A percentile compares a stretch with the other conserved stretches of the same genome.
These are phyloP conservation scores for Yarrowia yakushimensis DNA, from an alignment of 805 yeast species.

Conservation along the genomic window DNA sequence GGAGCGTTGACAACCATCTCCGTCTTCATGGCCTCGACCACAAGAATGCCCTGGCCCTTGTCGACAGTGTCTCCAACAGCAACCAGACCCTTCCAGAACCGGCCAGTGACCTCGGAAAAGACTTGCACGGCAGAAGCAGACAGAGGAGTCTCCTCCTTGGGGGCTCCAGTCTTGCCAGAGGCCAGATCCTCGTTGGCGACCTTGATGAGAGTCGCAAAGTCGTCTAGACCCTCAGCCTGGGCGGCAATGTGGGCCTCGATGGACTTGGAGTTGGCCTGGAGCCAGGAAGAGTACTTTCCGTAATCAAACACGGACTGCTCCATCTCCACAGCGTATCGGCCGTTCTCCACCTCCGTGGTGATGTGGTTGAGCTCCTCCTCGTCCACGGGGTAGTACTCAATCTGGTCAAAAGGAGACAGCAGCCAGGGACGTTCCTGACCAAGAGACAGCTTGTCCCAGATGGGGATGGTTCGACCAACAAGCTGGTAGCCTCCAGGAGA, in stretches of 20 bases:
- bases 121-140: constrained; percentile 70
- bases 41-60: constrained; percentile 74
- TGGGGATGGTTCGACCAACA: constrained; percentile 94
- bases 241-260: constrained; percentile 60
- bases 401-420: constrained; percentile 86
- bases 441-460: constrained; percentile 90
- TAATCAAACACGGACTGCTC: constrained; percentile 80
- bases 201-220: constrained; percentile 79
- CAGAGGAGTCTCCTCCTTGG: constrained; percentile 35
- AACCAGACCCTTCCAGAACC: constrained; percentile 89
- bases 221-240: constrained; percentile 82
- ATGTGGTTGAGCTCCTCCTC: constrained; percentile 75
- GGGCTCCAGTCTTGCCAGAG: constrained; percentile 51
- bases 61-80: constrained; percentile 70
- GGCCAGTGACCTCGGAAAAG: constrained; percentile 93
- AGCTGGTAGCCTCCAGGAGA: constrained; percentile 98
- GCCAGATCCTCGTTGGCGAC: constrained; percentile 75
- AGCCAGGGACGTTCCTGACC: constrained; percentile 83
- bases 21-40: constrained; percentile 97
- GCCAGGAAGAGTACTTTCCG: constrained; percentile 71
- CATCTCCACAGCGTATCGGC: constrained; percentile 71
- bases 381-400: constrained; percentile 87
- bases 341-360: constrained; percentile 73
- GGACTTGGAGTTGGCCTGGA: constrained; percentile 65
- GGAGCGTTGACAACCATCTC: constrained; percentile 87